Conservation (phyloP, 371 early-diverging fungal genomes). For the Mortierella sp. region DNA sequence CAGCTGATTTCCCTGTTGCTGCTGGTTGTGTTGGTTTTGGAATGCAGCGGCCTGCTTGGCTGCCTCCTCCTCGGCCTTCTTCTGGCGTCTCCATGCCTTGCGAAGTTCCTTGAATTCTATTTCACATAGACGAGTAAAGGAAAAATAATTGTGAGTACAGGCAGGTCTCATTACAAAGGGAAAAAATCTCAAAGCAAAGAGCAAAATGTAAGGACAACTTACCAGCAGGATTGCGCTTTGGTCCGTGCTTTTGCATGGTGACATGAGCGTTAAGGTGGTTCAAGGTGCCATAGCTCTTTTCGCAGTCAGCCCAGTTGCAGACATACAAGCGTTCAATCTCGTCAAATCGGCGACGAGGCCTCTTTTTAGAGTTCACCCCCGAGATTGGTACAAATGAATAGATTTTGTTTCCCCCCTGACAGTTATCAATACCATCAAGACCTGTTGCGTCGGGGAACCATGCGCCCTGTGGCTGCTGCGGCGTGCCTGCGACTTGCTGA, state of each 20-base stretch:
- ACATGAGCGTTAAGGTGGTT: slow-evolving; percentile 84
- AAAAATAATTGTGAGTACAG: neutral
- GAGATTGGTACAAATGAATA: slow-evolving; percentile 78
- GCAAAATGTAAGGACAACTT: neutral
- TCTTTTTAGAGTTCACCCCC: slow-evolving; percentile 74
- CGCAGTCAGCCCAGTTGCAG: slow-evolving; percentile 74
- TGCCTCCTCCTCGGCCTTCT: slow-evolving; percentile 60
- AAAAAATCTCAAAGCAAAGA: neutral
- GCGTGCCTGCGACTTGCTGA: slow-evolving; percentile 26
- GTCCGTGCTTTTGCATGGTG: slow-evolving; percentile 78
- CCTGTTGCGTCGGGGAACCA: slow-evolving; percentile 21
- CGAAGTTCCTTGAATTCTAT: slow-evolving; percentile 78
- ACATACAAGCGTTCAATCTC: slow-evolving; percentile 81
- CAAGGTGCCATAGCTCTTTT: slow-evolving; percentile 79
- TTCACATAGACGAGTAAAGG: neutral
- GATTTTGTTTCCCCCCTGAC: slow-evolving; percentile 56
- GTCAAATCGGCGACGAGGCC: slow-evolving; percentile 78
- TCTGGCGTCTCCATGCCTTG: slow-evolving; percentile 60
- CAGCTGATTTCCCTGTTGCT: slow-evolving; percentile 26
- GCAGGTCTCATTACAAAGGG: too few species aligned
- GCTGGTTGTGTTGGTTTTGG: slow-evolving; percentile 29
- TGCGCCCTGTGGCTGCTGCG: slow-evolving; percentile 16
- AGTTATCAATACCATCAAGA: slow-evolving; percentile 15
- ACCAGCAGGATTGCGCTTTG: slow-evolving; percentile 62
- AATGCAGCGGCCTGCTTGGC: slow-evolving; percentile 55